Conservation (phyloP, 1,139 yeast genomes). For the Diutina neorugosa region DNA sequence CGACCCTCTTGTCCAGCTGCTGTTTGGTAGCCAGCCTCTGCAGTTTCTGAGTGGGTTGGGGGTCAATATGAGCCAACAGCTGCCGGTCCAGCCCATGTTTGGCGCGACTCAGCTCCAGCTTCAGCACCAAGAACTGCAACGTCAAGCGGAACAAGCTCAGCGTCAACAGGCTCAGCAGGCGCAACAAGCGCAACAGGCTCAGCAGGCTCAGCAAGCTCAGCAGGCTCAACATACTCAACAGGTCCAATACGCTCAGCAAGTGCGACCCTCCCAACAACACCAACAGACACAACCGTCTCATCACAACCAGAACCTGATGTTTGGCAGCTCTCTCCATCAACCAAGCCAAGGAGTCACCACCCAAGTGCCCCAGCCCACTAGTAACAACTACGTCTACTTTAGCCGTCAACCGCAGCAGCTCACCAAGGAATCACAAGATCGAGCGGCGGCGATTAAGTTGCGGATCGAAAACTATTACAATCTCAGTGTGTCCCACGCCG, state of each 20-base stretch:
- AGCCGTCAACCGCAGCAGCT: constrained; percentile 78
- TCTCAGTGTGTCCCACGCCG: constrained; percentile 68
- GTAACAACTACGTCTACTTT: constrained; percentile 51
- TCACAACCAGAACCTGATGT: not conserved
- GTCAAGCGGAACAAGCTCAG: not conserved
- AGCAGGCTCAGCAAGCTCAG: not conserved
- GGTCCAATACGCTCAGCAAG: not conserved
- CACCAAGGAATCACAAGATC: constrained; percentile 55
- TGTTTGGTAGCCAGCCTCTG: not conserved
- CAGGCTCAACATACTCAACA: not conserved
- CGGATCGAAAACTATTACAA: constrained; percentile 66
- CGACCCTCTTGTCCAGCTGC: not conserved
- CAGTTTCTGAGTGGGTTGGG: not conserved
- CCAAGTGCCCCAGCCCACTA: not conserved
- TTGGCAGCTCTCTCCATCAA: not conserved
- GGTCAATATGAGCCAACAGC: not conserved
- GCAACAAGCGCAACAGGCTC: not conserved
- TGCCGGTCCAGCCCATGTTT: not conserved
- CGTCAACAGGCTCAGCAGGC: not conserved
- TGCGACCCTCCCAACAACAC: not conserved
- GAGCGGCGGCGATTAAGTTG: constrained; percentile 60
- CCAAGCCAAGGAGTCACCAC: not conserved
- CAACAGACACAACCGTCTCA: too few relatives aligned
- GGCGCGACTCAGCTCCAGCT: not conserved
- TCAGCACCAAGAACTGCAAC: not conserved